Percentiles rank a stretch among this genome's conserved stretches.
These are phyloP conservation scores for Starmerella apis DNA, from an alignment of 805 yeast species.

Conservation along the genomic window DNA sequence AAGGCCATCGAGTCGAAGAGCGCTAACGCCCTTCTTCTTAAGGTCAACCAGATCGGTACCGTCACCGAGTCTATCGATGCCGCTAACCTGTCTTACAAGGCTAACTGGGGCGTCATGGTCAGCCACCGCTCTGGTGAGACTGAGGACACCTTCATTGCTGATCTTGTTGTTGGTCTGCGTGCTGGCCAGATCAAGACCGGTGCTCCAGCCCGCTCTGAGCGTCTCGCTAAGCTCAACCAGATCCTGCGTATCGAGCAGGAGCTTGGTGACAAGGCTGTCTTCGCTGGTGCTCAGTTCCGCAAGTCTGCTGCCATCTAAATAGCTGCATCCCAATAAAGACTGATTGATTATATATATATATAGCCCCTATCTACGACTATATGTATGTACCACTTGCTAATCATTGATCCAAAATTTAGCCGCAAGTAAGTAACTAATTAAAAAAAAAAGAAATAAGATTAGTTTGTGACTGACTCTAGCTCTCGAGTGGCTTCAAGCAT, in stretches of 20 bases:
- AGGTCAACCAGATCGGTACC: constrained; percentile 98
- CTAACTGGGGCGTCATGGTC: constrained; percentile 99
- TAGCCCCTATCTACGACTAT: too few relatives aligned
- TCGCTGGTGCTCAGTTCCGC: constrained; percentile 91
- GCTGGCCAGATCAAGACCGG: constrained; percentile 99
- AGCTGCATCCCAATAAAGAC: not conserved
- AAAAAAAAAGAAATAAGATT: too few relatives aligned
- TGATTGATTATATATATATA: too few relatives aligned
- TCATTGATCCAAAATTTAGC: too few relatives aligned
- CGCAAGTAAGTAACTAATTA: too few relatives aligned
- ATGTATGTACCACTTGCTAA: too few relatives aligned
- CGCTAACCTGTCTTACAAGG: constrained; percentile 87
- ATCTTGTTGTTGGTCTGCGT: constrained; percentile 94
- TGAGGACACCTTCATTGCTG: constrained; percentile 97
- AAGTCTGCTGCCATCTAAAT: constrained; percentile 32
- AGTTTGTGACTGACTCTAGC: too few relatives aligned
- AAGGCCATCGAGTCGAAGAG: constrained; percentile 95
- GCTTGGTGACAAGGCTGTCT: constrained; percentile 93
- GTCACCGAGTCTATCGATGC: constrained; percentile 93
- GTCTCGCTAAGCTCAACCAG: constrained; percentile 98
- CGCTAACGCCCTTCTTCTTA: constrained; percentile 86
- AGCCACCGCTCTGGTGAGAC: constrained; percentile 99
- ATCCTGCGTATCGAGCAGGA: constrained; percentile 97
- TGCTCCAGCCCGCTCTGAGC: constrained; percentile 99
- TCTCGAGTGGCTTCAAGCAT: constrained; percentile 8